Percentiles rank a stretch among this genome's conserved stretches.
Conservation (phyloP, 192 early-diverging fungal species). For the Coemansia sp. region DNA sequence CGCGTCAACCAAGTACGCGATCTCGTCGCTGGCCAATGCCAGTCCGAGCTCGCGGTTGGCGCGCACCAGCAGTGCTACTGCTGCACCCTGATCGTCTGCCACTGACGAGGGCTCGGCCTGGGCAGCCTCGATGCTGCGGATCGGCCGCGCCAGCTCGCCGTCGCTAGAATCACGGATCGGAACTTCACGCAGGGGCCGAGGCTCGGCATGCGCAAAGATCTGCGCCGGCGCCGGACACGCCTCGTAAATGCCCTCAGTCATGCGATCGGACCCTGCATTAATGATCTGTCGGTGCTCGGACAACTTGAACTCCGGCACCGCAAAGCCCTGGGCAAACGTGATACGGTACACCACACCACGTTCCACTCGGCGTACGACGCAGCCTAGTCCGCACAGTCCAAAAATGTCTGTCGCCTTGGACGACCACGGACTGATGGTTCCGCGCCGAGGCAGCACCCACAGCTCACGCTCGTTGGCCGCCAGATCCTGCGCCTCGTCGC, state of each 20-base stretch:
- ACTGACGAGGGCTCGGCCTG: background rate
- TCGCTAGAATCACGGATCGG: slow-evolving; percentile 34
- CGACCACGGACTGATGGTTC: slow-evolving; percentile 99
- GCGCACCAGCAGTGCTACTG: slow-evolving; percentile 60
- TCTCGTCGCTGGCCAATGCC: slow-evolving; percentile 95
- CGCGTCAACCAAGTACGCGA: slow-evolving; percentile 88
- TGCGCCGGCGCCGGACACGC: slow-evolving; percentile 62
- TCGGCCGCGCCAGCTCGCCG: slow-evolving; percentile 22
- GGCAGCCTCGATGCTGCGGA: slow-evolving; percentile 24
- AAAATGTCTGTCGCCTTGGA: slow-evolving; percentile 99
- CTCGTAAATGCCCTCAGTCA: slow-evolving; percentile 84
- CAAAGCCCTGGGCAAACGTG: slow-evolving; percentile 37
- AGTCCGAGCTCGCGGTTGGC: slow-evolving; percentile 93
- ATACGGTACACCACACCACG: slow-evolving; percentile 80
- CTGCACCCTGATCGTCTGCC: background rate
- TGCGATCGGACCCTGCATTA: slow-evolving; percentile 76
- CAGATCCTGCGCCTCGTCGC: slow-evolving; percentile 7
- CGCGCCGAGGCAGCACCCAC: slow-evolving; percentile 83
- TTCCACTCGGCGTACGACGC: slow-evolving; percentile 79
- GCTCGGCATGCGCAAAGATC: slow-evolving; percentile 71
- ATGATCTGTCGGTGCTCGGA: slow-evolving; percentile 56
- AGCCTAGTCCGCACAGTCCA: slow-evolving; percentile 78
- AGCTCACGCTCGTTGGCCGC: slow-evolving; percentile 33
- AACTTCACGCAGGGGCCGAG: slow-evolving; percentile 64
- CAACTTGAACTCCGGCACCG: slow-evolving; percentile 26